Evolutionary conservation across 257 asterid species (phyloP), one percentile per base, ranked within the genome.

Genomic region (Solanum chilense): DNA sequence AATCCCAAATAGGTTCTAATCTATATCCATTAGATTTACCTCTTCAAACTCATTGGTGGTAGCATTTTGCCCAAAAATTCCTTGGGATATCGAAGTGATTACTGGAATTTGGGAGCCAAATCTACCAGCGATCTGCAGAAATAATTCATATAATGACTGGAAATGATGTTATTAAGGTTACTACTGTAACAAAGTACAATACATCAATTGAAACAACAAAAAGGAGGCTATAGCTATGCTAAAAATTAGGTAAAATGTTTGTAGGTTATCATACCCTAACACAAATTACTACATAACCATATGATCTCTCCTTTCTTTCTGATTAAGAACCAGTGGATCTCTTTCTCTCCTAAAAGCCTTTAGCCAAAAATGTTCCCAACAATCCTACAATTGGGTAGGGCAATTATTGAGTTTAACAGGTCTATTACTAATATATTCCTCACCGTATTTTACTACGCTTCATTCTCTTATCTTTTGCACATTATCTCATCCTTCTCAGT

Each of bases 1-100:
- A 83, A 35, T 39, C 20, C 44, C 75, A 75, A 47, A 15, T 9
- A 49, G 66, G 64, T 62, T 58, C 7, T 33, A 33, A 12, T 21
- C 33, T 49, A 31, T 29, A 56, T 5, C 39, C 62, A 88, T 10
- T 35, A 70, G 33, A 70, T 70, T 88, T 84, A 94, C 99, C 98
- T 96, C 98, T 75, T 91, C 92, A 90, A 92, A 89, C 85, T 92
- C 91, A 90, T 91, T 89, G 25, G 95, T 91, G 60, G 74, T 87
- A 45, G 90, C 94, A 88, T 94, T 93, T 92, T 91, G 91, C 82
- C 98, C 99, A 85, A 94, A 91, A 88, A 94, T 85, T 89, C 98
- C 98, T 88, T 92, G 93, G 7, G 94, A 88, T 82, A 87, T 85
- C 64, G 91, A 94, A 90, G 93, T 91, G 87, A 95, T 86, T 41